Evolutionary conservation across 179 eudicot genomes (phyloP), one percentile per base, ranked within the genome.

Genomic region (Gypsophila paniculata): DNA sequence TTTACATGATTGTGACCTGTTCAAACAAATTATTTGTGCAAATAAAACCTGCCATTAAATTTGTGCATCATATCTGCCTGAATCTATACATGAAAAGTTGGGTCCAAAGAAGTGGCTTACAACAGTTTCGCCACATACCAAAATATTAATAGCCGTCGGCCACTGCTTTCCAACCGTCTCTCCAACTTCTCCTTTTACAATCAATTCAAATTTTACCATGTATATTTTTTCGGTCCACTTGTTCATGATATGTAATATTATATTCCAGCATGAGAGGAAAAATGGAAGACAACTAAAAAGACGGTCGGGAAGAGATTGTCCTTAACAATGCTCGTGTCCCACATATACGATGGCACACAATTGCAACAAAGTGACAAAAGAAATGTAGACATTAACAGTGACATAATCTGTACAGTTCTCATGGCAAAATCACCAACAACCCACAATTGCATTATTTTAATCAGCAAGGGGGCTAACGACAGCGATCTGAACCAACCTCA

Each of bases 371-470:
- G n/a, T 26, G 14, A 48, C 52, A 75, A 60, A 42, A 68, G n/a
- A 42, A 64, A 46, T 14, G 58, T 29, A 22, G 36, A 7, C 6
- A 29, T 7, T 6, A 52, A 68, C 32, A 42, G 54, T 61, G 69
- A 75, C 66, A 21, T 68, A 59, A 68, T 61, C 72, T 64, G 64
- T 62, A 57, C 7, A 32, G 36, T 36, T 68, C 11, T 67, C 59
- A 55, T 60, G 17, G 51, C 61, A 49, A 46, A 44, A 44, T 44
- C 61, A 68, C 38, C 70, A 76, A 69, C 42, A 58, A 52, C 78
- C 78, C 74, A 63, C 73, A 49, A 23, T 69, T 36, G 23, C 23
- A 11, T 6, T 66, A 44, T 9, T 63, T 36, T 36, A 55, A 4
- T 19, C 60, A 5, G 19, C 4, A 18, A 29, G 34, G 60, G 60